phyloP scores from a whole-genome alignment of 306 rosid species.

The Amphicarpaea edgeworthii region DNA sequence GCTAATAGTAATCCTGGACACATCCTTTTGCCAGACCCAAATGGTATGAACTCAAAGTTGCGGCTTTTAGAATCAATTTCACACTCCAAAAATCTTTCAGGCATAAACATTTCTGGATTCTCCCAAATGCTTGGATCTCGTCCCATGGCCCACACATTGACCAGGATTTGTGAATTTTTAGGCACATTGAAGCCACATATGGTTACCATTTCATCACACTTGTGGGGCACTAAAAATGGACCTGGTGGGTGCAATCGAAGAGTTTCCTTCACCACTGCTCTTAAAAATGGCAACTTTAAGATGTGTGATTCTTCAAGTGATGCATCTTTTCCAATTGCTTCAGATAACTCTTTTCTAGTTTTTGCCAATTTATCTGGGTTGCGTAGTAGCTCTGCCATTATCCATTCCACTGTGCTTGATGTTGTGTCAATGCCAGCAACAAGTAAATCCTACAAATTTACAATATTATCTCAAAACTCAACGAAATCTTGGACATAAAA shows the following conservation, averaged over 20 bases:
- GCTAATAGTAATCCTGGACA: slow-evolving; percentile 50
- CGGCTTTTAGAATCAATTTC: neutral
- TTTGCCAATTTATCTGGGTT: slow-evolving; percentile 12
- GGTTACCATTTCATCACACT: neutral
- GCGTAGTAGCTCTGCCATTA: slow-evolving; percentile 4
- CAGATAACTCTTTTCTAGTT: neutral
- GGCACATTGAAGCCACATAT: slow-evolving; percentile 19
- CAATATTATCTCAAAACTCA: neutral
- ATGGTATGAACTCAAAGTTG: slow-evolving; percentile 44
- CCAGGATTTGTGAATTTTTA: slow-evolving; percentile 26
- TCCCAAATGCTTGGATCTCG: slow-evolving; percentile 36
- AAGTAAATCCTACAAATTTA: slow-evolving; percentile 3
- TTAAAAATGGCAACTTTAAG: too few relatives aligned
- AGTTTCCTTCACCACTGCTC: slow-evolving; percentile 43
- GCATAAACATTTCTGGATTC: slow-evolving; percentile 28
- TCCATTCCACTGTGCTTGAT: slow-evolving; percentile 17
- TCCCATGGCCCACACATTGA: slow-evolving; percentile 51
- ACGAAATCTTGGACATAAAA: neutral
- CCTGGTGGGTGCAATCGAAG: slow-evolving; percentile 47
- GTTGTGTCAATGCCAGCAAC: slow-evolving; percentile 18
- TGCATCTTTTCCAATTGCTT: neutral
- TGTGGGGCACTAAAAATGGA: slow-evolving; percentile 40
- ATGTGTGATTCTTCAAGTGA: too few relatives aligned
- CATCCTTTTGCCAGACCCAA: slow-evolving; percentile 49
- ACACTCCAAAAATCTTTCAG: slow-evolving; percentile 43